Evolutionary conservation across 2,329 filamentous ascomycete species (phyloP).

Genomic region (Sporothrix euskadiensis): DNA sequence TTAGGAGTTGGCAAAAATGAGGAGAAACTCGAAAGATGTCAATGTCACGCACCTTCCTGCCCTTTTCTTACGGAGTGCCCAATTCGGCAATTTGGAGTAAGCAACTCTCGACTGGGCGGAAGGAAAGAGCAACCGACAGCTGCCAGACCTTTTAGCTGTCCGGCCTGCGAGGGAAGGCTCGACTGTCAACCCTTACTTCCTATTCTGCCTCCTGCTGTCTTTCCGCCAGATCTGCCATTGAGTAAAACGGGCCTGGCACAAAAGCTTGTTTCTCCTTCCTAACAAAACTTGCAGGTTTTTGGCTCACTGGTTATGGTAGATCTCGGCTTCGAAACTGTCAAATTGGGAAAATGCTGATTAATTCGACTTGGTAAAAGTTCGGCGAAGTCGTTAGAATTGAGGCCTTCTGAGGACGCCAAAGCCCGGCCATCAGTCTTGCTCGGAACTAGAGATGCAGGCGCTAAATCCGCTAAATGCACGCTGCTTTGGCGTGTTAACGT

Average conservation of each 20-base stretch:
- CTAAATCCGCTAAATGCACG: not conserved
- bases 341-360: not conserved
- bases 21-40: not conserved
- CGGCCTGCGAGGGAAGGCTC: too few species aligned
- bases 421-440: not conserved
- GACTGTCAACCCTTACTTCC: too few species aligned
- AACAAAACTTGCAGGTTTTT: too few species aligned
- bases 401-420: not conserved
- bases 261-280: conserved; percentile 1
- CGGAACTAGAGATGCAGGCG: not conserved
- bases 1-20: not conserved
- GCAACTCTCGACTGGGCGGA: too few species aligned
- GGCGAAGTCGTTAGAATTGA: not conserved
- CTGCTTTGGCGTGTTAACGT: not conserved
- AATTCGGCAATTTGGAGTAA: too few species aligned
- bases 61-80: too few species aligned
- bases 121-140: too few species aligned
- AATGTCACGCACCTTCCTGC: not conserved
- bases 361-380: not conserved
- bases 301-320: not conserved
- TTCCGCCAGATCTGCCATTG: not conserved
- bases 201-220: too few species aligned
- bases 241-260: not conserved
- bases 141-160: too few species aligned
- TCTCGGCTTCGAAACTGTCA: not conserved